Evolutionary conservation across 768 basidiomycete species (phyloP), one percentile per base, ranked within the genome.

Genomic region (Clitopilus passeckerianus): DNA sequence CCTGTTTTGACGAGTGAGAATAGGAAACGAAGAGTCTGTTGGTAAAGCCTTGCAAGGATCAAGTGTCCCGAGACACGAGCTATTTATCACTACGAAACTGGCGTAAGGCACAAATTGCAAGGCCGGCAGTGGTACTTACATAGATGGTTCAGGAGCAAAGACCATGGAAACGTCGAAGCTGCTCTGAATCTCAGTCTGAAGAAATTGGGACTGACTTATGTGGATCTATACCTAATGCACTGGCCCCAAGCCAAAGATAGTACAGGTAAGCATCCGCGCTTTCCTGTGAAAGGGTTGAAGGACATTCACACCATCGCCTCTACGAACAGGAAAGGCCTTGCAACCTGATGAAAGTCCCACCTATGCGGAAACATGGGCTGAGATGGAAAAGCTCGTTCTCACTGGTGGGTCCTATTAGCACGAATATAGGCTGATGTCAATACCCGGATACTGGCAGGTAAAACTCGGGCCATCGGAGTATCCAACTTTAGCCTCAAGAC

Each of bases 191-290:
- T 58, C 23, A 74, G 72, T 56, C 63, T 80, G 46, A 60, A 66
- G 53, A 71, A 71, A 56, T 67, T 77, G n/a, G 68, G 68, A 24
- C 65, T 71, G 15, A 74, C 75, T 34, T 82, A 82, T 66, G 72
- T 83, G 37, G 81, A 83, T 67, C 62, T 83, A n/a, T 82, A 77
- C 64, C 69, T 78, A n/a, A 72, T 79, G 63, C 77, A 78, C 60
- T 75, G 72, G 72, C 74, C 75, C 23, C 72, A 72, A 60, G 65
- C 37, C 10, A 41, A 5, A 5, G 37, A 15, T 30, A 30, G 27
- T 7, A 30, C 27, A 3, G 27, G 27, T 30, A 7, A 30, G 3
- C 27, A 30, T 30, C 27, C 27, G 7, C 7, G 3, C 27, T 7
- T 30, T 30, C 27, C 27, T 30, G 7, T 30, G 27, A 30, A 30